phyloP scores from a whole-genome alignment of 257 asterid species.

The Solanum pinnatisectum region DNA sequence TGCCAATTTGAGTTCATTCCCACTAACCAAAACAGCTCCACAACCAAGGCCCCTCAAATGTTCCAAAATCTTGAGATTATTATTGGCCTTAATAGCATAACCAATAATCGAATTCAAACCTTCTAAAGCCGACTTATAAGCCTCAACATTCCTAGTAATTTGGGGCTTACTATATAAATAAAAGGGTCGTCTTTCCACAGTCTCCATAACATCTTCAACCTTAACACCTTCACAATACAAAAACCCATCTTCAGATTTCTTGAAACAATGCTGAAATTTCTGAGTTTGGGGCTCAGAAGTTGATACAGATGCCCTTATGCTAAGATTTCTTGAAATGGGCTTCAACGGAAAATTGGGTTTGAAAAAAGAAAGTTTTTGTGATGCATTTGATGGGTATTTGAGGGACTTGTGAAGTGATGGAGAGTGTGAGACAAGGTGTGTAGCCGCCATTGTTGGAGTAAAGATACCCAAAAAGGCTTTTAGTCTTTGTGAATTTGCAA shows the following conservation, averaged over 20 bases:
- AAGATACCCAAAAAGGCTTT: neutral
- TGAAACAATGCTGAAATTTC: conserved; percentile 66
- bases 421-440: conserved; percentile 22
- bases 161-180: conserved; percentile 84
- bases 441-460: conserved; percentile 61
- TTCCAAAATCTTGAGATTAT: conserved; percentile 82
- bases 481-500: neutral
- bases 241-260: conserved; percentile 66
- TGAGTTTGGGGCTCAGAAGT: conserved; percentile 49
- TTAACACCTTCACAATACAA: conserved; percentile 60
- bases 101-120: conserved; percentile 73
- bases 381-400: conserved; percentile 4
- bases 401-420: conserved; percentile 20
- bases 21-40: conserved; percentile 96
- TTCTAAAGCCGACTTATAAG: conserved; percentile 74
- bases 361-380: neutral
- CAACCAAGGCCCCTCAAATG: conserved; percentile 73
- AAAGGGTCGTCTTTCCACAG: conserved; percentile 71
- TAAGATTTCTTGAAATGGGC: conserved; percentile 22
- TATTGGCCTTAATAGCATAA: conserved; percentile 92
- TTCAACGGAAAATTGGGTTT: conserved; percentile 32
- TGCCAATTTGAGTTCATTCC: conserved; percentile 86
- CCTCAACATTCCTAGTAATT: conserved; percentile 74
- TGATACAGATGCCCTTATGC: conserved; percentile 47
- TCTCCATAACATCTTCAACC: conserved; percentile 66